These are phyloP conservation scores for Umbellularia californica DNA, from an alignment of 164 flowering plant genomes.

Conservation along the genomic window DNA sequence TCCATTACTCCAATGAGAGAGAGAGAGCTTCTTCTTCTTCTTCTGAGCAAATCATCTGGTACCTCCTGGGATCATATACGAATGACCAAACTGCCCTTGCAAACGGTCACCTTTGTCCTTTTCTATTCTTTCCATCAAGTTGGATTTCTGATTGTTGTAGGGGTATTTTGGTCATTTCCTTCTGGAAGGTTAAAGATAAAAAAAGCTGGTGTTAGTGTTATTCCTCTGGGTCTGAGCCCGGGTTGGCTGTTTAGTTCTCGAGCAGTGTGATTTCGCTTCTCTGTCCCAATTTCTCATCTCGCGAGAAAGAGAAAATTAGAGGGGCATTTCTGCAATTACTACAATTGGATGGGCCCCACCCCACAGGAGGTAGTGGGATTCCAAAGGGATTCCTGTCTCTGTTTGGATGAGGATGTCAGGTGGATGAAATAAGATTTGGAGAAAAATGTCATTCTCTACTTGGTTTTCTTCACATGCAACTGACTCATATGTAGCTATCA, in stretches of 20 bases:
- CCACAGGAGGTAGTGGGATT: no score
- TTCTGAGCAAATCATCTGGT: background rate
- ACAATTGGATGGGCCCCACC: background rate
- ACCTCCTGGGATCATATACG: background rate
- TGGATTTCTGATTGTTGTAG: background rate
- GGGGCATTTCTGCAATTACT: background rate
- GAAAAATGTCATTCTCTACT: background rate
- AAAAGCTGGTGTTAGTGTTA: background rate
- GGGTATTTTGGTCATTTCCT: background rate
- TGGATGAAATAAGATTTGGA: no score
- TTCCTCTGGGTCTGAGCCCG: slow-evolving; percentile 7
- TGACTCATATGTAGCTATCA: background rate
- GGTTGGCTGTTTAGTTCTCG: slow-evolving; percentile 1
- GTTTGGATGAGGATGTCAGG: no score
- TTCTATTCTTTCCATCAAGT: background rate
- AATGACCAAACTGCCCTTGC: background rate
- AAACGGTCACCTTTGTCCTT: background rate
- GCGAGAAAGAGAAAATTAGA: background rate
- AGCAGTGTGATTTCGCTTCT: slow-evolving; percentile 12
- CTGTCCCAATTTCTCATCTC: background rate
- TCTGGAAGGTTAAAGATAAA: background rate
- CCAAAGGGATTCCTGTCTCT: no score
- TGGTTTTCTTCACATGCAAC: background rate
- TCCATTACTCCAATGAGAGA: background rate
- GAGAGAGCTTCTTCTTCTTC: no score